Conservation (phyloP, 1,139 yeast species). For the Suhomyces chickasaworum region DNA sequence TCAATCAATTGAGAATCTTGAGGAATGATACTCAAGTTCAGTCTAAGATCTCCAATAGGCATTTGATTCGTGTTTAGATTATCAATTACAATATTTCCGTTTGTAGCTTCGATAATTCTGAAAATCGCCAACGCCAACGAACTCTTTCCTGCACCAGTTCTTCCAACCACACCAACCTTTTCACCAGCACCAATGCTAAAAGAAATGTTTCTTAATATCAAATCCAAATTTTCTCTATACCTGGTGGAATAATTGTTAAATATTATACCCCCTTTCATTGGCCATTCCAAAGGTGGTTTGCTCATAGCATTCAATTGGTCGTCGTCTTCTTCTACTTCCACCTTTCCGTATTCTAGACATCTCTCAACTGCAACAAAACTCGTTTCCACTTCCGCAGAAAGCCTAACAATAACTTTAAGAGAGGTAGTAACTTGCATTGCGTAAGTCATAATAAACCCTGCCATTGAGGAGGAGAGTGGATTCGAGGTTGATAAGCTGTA, state of each 20-base stretch:
- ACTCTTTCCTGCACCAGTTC: conserved; percentile 98
- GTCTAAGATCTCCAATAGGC: conserved; percentile 53
- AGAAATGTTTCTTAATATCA: conserved; percentile 73
- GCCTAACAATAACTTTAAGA: conserved; percentile 61
- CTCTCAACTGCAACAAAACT: conserved; percentile 78
- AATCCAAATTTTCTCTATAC: conserved; percentile 81
- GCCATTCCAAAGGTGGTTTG: conserved; percentile 64
- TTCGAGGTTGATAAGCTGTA: conserved; percentile 22
- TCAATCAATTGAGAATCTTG: conserved; percentile 70
- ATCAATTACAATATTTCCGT: conserved; percentile 57
- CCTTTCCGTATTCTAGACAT: conserved; percentile 67
- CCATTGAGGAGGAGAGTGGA: conserved; percentile 64
- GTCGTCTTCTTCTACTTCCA: conserved; percentile 56
- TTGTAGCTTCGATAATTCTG: conserved; percentile 75
- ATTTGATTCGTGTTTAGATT: conserved; percentile 48
- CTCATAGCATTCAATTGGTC: conserved; percentile 21
- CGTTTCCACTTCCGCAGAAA: conserved; percentile 73
- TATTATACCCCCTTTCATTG: conserved; percentile 67
- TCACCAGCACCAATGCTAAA: conserved; percentile 73
- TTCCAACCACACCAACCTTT: conserved; percentile 91
- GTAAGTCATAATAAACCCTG: conserved; percentile 74
- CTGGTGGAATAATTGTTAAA: conserved; percentile 79
- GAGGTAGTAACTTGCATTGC: conserved; percentile 65
- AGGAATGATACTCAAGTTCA: conserved; percentile 62
- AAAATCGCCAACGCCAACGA: conserved; percentile 87